These are phyloP conservation scores for Boletus rex-veris DNA, from an alignment of 768 basidiomycete species.

Conservation along the genomic window DNA sequence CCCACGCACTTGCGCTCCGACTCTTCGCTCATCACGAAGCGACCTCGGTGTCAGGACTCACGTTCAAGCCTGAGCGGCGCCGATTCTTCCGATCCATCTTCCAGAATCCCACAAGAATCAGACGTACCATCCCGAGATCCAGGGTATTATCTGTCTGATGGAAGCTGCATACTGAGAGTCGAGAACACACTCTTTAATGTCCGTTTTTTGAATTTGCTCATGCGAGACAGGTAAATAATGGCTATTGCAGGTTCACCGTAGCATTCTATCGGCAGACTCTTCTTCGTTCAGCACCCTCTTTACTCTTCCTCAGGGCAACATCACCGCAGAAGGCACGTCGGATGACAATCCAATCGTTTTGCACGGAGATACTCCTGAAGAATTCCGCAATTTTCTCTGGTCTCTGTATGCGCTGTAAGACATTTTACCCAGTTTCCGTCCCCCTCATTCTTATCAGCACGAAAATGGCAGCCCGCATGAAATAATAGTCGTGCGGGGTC, in stretches of 20 bases:
- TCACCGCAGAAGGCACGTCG: slow-evolving; percentile 51
- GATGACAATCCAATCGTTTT: slow-evolving; percentile 66
- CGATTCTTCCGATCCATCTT: not conserved
- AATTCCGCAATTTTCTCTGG: slow-evolving; percentile 75
- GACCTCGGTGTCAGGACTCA: slow-evolving; percentile 8
- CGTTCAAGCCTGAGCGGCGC: not conserved
- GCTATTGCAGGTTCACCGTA: slow-evolving; percentile 49
- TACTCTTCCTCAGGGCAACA: slow-evolving; percentile 56
- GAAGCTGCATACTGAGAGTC: slow-evolving; percentile 63
- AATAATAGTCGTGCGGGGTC: slow-evolving; percentile 44
- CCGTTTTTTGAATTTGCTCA: slow-evolving; percentile 18
- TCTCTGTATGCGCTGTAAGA: slow-evolving; percentile 72
- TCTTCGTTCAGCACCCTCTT: slow-evolving; percentile 69
- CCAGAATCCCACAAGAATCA: slow-evolving; percentile 7
- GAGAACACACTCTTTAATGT: slow-evolving; percentile 69
- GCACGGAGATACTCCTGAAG: slow-evolving; percentile 55
- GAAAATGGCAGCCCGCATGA: slow-evolving; percentile 54
- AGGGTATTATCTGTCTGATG: slow-evolving; percentile 63
- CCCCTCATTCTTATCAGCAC: not conserved
- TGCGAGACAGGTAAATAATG: not conserved
- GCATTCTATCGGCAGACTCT: slow-evolving; percentile 57
- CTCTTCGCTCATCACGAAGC: slow-evolving; percentile 7
- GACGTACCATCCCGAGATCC: slow-evolving; percentile 37
- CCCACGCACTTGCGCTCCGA: slow-evolving; percentile 6
- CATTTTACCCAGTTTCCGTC: not conserved